Percentiles rank a stretch among this genome's conserved stretches.
phyloP scores from a whole-genome alignment of 768 basidiomycete genomes.

The Lentinula aciculospora region DNA sequence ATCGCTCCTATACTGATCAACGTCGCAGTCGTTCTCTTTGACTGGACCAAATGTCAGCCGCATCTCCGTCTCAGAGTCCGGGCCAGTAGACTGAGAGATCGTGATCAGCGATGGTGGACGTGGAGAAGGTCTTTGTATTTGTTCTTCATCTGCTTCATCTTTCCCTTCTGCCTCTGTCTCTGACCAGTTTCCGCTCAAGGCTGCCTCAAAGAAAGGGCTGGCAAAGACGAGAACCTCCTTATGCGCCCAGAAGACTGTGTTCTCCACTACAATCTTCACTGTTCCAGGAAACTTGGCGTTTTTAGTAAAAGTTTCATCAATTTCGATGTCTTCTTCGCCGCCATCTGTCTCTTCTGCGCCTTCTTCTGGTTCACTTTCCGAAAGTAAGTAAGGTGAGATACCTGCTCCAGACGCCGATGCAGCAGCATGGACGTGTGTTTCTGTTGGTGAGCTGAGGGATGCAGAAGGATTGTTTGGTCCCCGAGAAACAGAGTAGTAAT shows the following conservation, averaged over 20 bases:
- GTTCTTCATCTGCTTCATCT: not conserved
- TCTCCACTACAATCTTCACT: slow-evolving; percentile 87
- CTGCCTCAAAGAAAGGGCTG: slow-evolving; percentile 93
- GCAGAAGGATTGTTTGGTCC: slow-evolving; percentile 73
- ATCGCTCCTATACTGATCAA: slow-evolving; percentile 25
- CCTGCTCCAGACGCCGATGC: slow-evolving; percentile 75
- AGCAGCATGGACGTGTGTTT: slow-evolving; percentile 86
- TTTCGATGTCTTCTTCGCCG: slow-evolving; percentile 67
- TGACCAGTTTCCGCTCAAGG: slow-evolving; percentile 87
- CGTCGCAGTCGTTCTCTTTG: slow-evolving; percentile 38
- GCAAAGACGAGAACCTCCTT: slow-evolving; percentile 89
- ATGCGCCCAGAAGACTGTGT: slow-evolving; percentile 91
- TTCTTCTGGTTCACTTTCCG: slow-evolving; percentile 69
- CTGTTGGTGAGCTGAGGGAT: slow-evolving; percentile 77
- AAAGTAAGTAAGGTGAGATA: slow-evolving; percentile 75
- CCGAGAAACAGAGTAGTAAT: slow-evolving; percentile 36
- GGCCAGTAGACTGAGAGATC: slow-evolving; percentile 66
- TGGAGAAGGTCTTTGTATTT: not conserved
- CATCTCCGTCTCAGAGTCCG: slow-evolving; percentile 55
- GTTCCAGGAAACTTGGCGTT: slow-evolving; percentile 70
- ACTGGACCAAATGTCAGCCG: slow-evolving; percentile 48
- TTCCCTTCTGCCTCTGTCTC: slow-evolving; percentile 61
- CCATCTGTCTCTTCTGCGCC: slow-evolving; percentile 63
- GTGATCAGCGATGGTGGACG: slow-evolving; percentile 62
- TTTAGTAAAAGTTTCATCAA: slow-evolving; percentile 75